Conservation (phyloP, 2,329 filamentous ascomycete genomes). For the Simplicillium sp. region DNA sequence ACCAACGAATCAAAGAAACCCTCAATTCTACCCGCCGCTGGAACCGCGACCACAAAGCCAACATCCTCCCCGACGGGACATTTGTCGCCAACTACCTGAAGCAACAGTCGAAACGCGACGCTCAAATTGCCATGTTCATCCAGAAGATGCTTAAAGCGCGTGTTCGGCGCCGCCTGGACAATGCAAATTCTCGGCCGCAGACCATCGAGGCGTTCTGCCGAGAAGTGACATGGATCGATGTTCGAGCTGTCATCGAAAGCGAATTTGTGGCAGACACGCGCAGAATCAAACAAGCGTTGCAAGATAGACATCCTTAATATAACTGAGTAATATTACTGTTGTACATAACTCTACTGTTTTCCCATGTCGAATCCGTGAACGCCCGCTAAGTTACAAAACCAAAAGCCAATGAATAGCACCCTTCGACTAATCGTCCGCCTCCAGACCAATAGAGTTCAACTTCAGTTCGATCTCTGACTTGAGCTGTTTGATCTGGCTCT, state of each 20-base stretch:
- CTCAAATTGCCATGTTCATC: conserved; percentile 20
- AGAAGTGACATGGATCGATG: conserved; percentile 7
- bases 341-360: too few relatives aligned
- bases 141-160: conserved; percentile 20
- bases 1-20: conserved; percentile 21
- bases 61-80: conserved; percentile 19
- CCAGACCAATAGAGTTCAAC: conserved; percentile 32
- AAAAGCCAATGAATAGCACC: not conserved
- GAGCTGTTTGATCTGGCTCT: conserved; percentile 38
- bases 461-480: conserved; percentile 35
- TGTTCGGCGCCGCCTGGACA: conserved; percentile 8
- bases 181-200: conserved; percentile 8
- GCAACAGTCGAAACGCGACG: conserved; percentile 25
- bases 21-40: conserved; percentile 27
- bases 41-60: conserved; percentile 27
- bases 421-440: conserved; percentile 21
- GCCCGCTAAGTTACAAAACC: not conserved
- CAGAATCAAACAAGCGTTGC: too few relatives aligned
- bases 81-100: conserved; percentile 23
- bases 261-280: not conserved
- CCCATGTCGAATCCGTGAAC: not conserved
- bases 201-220: conserved; percentile 23
- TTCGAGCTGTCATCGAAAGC: not conserved
- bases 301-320: not conserved
- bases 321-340: not conserved